Percentiles rank a stretch among this genome's conserved stretches.
Conservation (phyloP, 2,329 filamentous ascomycete species). For the Cryphonectria radicalis region DNA sequence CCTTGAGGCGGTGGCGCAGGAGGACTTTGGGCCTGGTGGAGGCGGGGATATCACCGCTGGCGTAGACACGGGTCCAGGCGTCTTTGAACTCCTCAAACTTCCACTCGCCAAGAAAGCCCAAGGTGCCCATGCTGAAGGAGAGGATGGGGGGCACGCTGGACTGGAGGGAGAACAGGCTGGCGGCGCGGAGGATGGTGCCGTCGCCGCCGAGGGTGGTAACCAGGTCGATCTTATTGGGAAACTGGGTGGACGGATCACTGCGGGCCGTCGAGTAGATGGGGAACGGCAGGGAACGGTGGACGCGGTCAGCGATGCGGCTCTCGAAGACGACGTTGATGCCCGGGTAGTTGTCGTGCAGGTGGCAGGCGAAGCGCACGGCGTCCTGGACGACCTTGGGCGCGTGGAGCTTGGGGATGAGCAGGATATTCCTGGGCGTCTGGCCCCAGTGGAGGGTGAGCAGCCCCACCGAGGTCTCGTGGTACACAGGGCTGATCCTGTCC, state of each 20-base stretch:
- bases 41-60: constrained; percentile 61
- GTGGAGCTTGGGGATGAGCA: constrained; percentile 63
- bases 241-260: constrained; percentile 48
- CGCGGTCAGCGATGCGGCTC: constrained; percentile 68
- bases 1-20: constrained; percentile 82
- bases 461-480: constrained; percentile 60
- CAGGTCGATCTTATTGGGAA: constrained; percentile 83
- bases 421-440: constrained; percentile 58
- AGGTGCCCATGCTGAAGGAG: constrained; percentile 94
- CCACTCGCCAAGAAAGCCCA: constrained; percentile 96
- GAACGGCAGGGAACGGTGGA: constrained; percentile 73
- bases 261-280: constrained; percentile 69
- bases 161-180: constrained; percentile 83
- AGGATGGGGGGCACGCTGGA: constrained; percentile 85
- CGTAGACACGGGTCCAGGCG: constrained; percentile 90
- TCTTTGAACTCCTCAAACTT: constrained; percentile 92
- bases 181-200: constrained; percentile 84
- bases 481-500: constrained; percentile 63
- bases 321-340: constrained; percentile 84
- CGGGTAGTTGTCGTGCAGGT: constrained; percentile 81
- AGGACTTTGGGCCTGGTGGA: constrained; percentile 75
- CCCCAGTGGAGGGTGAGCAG: constrained; percentile 61
- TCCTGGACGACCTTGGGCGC: constrained; percentile 57
- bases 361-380: constrained; percentile 63
- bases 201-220: constrained; percentile 92